Base-by-base conservation (phyloP, 805 yeast genomes). In the Starmerella asiatica region DNA sequence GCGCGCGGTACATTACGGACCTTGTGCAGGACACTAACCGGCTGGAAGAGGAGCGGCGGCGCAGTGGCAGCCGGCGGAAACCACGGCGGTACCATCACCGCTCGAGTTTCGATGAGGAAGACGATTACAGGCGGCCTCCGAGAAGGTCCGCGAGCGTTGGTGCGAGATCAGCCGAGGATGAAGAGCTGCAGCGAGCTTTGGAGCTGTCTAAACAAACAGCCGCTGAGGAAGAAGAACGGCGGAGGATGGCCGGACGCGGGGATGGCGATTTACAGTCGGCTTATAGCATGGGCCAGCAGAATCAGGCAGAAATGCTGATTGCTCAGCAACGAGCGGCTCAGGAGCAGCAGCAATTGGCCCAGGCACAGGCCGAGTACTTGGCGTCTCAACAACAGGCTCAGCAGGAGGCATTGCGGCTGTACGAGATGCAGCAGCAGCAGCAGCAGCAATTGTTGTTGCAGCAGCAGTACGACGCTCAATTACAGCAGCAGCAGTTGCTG, bases 1-100 rank as follows among this genome's bases (percentile, higher is more conserved):
- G 86, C 61, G 95, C 96, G 2, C 81, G 78, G 55, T 95, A 83
- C 51, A 67, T 88, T 56, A 82, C 93, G 0, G 61, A 78, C n/a
- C 63, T 88, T 42, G 62, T 88, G 52, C 67, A 70, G 51, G 93
- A 88, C 56, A 86, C 80, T 45, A 94, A 83, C 51, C 69, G 93
- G 53, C 69, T 88, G 46, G 62, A 69, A 29, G 71, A 71, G 42
- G 95, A 79, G 56, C 68, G 96, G 44, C 68, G 42, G 33, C 30
- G 54, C 24, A 44, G 52, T 21, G 43, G 48, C 26, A 43, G 42
- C 24, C 43, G 53, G 19, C 26, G 48, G 28, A 36, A 41, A 26
- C 35, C 42, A 31, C 29, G 45, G 36, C 24, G 44, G 24, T 40
- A 29, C 37, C n/a, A n/a, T n/a, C n/a, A n/a, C n/a, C 31, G 40